Evolutionary conservation across 2,329 filamentous ascomycete genomes (phyloP).

Genomic region (Colletotrichum lentis): DNA sequence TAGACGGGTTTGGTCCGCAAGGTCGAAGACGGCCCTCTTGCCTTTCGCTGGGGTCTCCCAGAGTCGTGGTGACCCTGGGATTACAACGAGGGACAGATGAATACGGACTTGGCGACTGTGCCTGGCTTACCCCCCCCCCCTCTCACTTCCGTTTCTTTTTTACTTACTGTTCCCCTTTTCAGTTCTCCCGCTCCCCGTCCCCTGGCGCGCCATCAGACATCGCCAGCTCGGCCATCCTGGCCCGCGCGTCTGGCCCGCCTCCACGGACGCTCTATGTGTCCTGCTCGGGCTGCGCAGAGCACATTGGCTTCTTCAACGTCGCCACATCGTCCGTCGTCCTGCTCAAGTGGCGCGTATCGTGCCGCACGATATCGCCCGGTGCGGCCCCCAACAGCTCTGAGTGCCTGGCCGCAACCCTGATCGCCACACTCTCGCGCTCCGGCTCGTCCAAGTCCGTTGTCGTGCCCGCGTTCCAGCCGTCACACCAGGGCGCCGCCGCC

Average conservation of each 20-base stretch:
- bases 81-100: constrained; percentile 59
- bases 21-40: constrained; percentile 48
- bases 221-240: constrained; percentile 43
- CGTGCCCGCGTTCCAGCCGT: constrained; percentile 47
- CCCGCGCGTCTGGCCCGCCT: constrained; percentile 26
- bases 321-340: constrained; percentile 57
- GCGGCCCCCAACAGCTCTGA: constrained; percentile 54
- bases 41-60: constrained; percentile 59
- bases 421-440: constrained; percentile 63
- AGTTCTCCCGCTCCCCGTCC: constrained; percentile 51
- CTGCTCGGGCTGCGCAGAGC: constrained; percentile 56
- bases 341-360: constrained; percentile 66
- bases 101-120: constrained; percentile 9
- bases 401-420: constrained; percentile 62
- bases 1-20: constrained; percentile 52
- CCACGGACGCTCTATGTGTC: constrained; percentile 51
- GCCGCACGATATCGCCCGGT: constrained; percentile 45
- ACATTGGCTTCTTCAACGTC: constrained; percentile 59
- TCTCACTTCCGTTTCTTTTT: constrained; percentile 11
- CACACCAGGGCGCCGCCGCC: not conserved
- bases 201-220: constrained; percentile 45
- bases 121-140: not conserved
- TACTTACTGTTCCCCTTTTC: constrained; percentile 21
- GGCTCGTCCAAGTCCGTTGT: constrained; percentile 66
- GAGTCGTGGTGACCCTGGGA: constrained; percentile 59